phyloP scores from a whole-genome alignment of 192 early-diverging fungal species.

The Dissophora globulifera region DNA sequence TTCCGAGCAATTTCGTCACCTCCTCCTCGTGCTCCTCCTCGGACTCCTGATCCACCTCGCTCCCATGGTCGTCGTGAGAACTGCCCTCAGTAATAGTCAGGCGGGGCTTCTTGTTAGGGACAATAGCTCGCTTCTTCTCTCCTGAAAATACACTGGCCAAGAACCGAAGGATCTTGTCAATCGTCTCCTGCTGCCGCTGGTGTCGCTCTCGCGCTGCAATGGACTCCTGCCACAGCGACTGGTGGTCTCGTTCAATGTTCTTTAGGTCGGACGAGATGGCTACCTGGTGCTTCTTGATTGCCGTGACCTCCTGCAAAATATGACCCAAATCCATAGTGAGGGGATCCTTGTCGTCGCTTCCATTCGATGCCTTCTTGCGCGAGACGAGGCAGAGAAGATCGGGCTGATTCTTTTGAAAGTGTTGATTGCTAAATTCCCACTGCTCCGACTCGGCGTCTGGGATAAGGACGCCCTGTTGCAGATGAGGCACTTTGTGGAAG shows the following conservation, averaged over 20 bases:
- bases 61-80: constrained; percentile 23
- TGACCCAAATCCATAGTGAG: constrained; percentile 60
- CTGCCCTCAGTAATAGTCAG: constrained; percentile 47
- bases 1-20: constrained; percentile 26
- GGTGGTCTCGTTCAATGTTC: constrained; percentile 88
- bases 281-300: constrained; percentile 90
- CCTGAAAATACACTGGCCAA: constrained; percentile 85
- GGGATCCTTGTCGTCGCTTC: constrained; percentile 53
- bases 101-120: constrained; percentile 61
- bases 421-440: constrained; percentile 92
- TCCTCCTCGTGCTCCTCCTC: constrained; percentile 41
- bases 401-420: constrained; percentile 90
- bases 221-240: constrained; percentile 89
- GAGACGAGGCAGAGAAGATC: constrained; percentile 89
- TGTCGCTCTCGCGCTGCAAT: constrained; percentile 78
- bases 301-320: constrained; percentile 81
- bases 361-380: constrained; percentile 79
- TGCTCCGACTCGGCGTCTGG: constrained; percentile 80
- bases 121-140: constrained; percentile 61
- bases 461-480: constrained; percentile 88
- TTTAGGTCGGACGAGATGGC: constrained; percentile 89
- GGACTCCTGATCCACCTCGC: background rate
- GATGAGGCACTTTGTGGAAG: constrained; percentile 96
- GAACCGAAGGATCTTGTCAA: constrained; percentile 94
- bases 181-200: constrained; percentile 88